Percentiles rank a stretch among this genome's conserved stretches.
Evolutionary conservation across 2,329 filamentous ascomycete genomes (phyloP).

Genomic region (Trichoderma koningiopsis): DNA sequence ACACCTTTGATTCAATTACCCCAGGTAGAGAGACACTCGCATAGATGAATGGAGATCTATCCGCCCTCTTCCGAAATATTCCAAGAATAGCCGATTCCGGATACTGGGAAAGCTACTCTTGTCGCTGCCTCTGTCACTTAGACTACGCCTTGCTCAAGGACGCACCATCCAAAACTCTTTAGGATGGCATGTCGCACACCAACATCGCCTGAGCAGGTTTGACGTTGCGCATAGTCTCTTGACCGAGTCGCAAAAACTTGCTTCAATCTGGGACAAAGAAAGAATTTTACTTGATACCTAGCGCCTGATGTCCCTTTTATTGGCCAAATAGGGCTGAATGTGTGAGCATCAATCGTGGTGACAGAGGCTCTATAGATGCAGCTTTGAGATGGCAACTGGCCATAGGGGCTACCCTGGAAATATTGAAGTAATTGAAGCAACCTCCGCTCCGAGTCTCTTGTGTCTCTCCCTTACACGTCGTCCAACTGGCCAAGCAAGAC

Average conservation of each 20-base stretch:
- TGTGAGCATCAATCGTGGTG: neutral
- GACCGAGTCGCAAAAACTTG: neutral
- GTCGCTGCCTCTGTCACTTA: neutral
- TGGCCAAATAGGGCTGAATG: neutral
- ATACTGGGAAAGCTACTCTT: neutral
- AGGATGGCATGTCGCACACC: neutral
- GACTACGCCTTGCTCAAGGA: neutral
- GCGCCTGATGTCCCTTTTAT: neutral
- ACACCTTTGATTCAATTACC: neutral
- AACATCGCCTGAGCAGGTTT: neutral
- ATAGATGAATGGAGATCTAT: neutral
- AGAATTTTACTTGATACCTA: neutral
- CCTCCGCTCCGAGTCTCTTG: neutral
- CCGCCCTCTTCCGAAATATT: neutral
- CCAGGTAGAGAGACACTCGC: neutral
- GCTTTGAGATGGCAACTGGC: neutral
- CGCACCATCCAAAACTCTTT: neutral
- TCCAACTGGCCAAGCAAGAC: neutral
- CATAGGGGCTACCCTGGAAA: neutral
- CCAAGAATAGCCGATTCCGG: slow-evolving; percentile 15
- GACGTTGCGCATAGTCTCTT: neutral
- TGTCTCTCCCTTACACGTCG: neutral
- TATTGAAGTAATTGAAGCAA: neutral
- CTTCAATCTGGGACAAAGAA: no score
- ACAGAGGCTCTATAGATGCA: neutral